Evolutionary conservation across 2,329 filamentous ascomycete genomes (phyloP).

Genomic region (Aspergillus latus): DNA sequence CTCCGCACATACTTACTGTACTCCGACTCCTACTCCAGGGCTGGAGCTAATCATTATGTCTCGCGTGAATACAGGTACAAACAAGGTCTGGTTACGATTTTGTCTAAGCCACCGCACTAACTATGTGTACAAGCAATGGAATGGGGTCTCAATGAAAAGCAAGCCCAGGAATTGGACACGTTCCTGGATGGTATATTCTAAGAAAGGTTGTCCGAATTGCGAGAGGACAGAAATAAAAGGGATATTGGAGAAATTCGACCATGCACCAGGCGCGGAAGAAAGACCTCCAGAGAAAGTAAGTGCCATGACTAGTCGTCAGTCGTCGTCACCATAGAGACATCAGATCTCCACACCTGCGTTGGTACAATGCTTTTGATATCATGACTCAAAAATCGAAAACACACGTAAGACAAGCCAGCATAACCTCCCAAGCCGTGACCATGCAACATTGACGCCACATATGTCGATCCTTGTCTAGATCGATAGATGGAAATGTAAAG

Average conservation of each 20-base stretch:
- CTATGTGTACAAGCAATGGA: slow-evolving; percentile 24
- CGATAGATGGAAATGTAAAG: slow-evolving; percentile 11
- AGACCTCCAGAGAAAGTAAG: slow-evolving; percentile 7
- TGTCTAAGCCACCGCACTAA: slow-evolving; percentile 1
- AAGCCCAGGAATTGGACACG: slow-evolving; percentile 24
- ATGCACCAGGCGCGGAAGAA: slow-evolving; percentile 26
- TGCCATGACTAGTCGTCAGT: slow-evolving; percentile 25
- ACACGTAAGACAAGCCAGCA: slow-evolving; percentile 9
- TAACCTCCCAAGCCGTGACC: slow-evolving; percentile 18
- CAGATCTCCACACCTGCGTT: slow-evolving; percentile 14
- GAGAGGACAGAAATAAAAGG: slow-evolving; percentile 18
- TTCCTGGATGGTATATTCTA: slow-evolving; percentile 36
- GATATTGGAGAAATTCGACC: slow-evolving; percentile 12
- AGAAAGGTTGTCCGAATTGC: slow-evolving; percentile 29
- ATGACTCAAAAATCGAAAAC: slow-evolving; percentile 14
- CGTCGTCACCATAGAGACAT: slow-evolving; percentile 16
- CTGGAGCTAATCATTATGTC: no score
- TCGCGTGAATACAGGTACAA: not conserved
- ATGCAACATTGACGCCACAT: slow-evolving; percentile 23
- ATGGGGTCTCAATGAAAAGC: slow-evolving; percentile 7
- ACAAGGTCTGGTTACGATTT: not conserved
- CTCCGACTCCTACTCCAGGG: no score
- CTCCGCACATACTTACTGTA: no score
- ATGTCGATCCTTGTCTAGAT: slow-evolving; percentile 4
- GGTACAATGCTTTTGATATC: slow-evolving; percentile 18